Percentiles rank a stretch among this genome's conserved stretches.
Conservation (phyloP, 768 basidiomycete genomes). For the Tulasnella sp. region DNA sequence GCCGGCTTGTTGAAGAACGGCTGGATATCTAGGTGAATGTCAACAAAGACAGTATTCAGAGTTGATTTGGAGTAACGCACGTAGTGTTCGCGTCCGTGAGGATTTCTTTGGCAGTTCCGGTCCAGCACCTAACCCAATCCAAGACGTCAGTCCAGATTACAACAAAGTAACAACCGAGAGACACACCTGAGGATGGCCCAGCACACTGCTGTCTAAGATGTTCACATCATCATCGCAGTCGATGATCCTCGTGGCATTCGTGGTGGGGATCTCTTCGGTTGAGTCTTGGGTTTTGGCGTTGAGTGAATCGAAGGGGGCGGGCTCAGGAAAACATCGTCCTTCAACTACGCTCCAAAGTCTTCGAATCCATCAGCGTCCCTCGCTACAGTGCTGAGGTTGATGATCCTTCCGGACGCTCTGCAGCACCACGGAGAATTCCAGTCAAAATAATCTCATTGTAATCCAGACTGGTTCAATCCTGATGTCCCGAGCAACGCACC, state of each 20-base stretch:
- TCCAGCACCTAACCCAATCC: neutral
- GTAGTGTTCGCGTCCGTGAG: neutral
- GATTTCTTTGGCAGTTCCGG: neutral
- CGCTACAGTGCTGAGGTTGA: slow-evolving; percentile 6
- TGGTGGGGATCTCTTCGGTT: neutral
- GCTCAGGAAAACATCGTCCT: slow-evolving; percentile 13
- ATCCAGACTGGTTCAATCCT: neutral
- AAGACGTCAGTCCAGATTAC: neutral
- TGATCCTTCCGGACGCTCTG: slow-evolving; percentile 19
- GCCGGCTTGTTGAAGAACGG: neutral
- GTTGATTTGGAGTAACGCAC: neutral
- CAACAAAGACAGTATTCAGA: neutral
- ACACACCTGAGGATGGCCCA: neutral
- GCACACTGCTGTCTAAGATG: neutral
- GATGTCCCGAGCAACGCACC: neutral
- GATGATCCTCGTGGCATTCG: neutral
- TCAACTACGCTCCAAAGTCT: slow-evolving; percentile 18
- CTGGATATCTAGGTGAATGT: neutral
- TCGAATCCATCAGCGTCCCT: slow-evolving; percentile 21
- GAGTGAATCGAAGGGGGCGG: slow-evolving; percentile 2
- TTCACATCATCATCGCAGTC: neutral
- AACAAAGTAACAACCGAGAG: neutral
- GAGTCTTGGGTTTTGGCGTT: slow-evolving; percentile 2
- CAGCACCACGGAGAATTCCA: neutral
- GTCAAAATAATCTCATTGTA: neutral